Percentiles rank a stretch among this genome's conserved stretches.
phyloP scores from a whole-genome alignment of 208 protist species.

The Borovskyia barvae region DNA sequence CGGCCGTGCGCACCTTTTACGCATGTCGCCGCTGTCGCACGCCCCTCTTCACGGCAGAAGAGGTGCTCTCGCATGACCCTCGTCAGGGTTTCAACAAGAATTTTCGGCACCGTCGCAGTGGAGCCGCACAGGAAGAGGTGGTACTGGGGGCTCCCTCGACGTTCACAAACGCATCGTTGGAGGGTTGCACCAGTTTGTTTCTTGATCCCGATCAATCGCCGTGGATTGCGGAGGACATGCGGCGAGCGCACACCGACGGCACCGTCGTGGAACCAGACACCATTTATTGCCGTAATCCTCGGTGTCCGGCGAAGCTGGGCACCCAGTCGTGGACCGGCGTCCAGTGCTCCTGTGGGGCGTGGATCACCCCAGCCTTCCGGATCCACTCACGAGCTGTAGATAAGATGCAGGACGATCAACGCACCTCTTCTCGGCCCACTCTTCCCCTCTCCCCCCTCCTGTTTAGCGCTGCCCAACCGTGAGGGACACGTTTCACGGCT shows the following conservation, averaged over 20 bases:
- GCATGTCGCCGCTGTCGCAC: conserved; percentile 60
- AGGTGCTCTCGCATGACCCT: conserved; percentile 53
- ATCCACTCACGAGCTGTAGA: conserved; percentile 69
- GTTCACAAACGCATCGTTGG: not conserved
- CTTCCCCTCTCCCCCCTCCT: not conserved
- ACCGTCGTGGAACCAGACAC: conserved; percentile 68
- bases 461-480: too few species aligned
- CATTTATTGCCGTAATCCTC: conserved; percentile 73
- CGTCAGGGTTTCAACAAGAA: conserved; percentile 38
- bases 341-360: conserved; percentile 83
- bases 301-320: conserved; percentile 75
- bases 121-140: conserved; percentile 5
- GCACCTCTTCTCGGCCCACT: not conserved
- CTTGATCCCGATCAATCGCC: conserved; percentile 66
- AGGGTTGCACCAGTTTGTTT: conserved; percentile 81
- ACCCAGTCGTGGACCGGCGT: conserved; percentile 83
- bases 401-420: conserved; percentile 10
- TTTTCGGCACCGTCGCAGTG: conserved; percentile 34
- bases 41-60: conserved; percentile 38
- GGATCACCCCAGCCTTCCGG: conserved; percentile 86
- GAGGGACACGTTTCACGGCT: too few species aligned
- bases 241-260: conserved; percentile 32
- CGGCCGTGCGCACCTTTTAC: conserved; percentile 22
- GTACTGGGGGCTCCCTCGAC: not conserved
- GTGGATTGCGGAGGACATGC: conserved; percentile 72